phyloP scores from a whole-genome alignment of 257 asterid species.

The Solanum dulcamara region DNA sequence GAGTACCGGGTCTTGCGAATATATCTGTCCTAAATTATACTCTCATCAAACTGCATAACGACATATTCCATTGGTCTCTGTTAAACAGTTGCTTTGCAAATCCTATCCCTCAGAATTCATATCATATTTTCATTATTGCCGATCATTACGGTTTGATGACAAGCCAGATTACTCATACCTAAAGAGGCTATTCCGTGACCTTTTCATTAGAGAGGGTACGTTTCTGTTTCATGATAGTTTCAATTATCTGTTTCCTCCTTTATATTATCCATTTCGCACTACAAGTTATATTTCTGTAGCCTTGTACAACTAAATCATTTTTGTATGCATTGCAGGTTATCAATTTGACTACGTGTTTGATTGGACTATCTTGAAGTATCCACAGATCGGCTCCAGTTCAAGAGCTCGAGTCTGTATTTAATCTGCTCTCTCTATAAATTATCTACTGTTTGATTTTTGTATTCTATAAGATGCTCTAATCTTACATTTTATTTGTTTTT shows the following conservation, averaged over 20 bases:
- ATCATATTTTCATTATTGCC: conserved; percentile 87
- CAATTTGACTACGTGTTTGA: conserved; percentile 84
- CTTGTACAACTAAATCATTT: background rate
- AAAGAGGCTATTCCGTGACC: conserved; percentile 77
- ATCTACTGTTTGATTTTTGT: background rate
- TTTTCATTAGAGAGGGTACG: conserved; percentile 76
- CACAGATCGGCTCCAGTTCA: conserved; percentile 71
- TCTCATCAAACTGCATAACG: background rate
- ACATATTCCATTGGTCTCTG: background rate
- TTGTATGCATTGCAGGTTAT: conserved; percentile 39
- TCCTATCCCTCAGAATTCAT: conserved; percentile 79
- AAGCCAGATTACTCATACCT: conserved; percentile 89
- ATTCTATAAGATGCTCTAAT: background rate
- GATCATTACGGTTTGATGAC: conserved; percentile 79
- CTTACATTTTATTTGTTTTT: conserved; percentile 2
- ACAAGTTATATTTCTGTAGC: background rate
- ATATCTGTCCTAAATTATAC: background rate
- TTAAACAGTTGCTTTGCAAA: conserved; percentile 75
- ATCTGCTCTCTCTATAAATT: background rate
- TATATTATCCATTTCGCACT: background rate
- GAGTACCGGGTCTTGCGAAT: background rate
- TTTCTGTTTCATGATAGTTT: background rate
- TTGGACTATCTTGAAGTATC: conserved; percentile 85
- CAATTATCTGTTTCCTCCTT: background rate
- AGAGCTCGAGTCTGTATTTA: conserved; percentile 36